Base-by-base conservation (phyloP, 2,329 filamentous ascomycete species). In the Diaporthe humulicola region DNA sequence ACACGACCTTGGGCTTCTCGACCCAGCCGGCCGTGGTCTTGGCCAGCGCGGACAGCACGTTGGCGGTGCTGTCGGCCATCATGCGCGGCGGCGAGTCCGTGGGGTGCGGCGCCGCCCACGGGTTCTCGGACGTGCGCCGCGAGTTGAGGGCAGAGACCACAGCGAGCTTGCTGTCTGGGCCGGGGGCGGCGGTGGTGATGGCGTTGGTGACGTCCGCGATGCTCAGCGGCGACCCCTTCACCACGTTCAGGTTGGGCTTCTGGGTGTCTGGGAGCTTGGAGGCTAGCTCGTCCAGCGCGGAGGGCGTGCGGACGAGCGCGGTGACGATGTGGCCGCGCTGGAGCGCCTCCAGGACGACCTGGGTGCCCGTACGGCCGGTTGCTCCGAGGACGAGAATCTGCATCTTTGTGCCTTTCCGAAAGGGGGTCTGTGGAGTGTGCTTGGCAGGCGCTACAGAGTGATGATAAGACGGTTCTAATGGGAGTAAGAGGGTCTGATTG, bases 311-410 rank as follows among this genome's bases (percentile, higher is more conserved):
- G 15, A 86, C 82, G 54, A 87, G 81, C 2, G 83, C 83, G 40
- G 84, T 84, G 0, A 84, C 82, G 28, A 81, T 82, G 71, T 87
- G 83, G 12, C 81, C 81, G 73, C 83, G 82, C 28, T 78, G 77
- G 30, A 87, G 80, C 6, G 86, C 71, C 74, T 86, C 81, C 25
- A 80, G 79, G n/a, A 87, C 80, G 40, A 87, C 84, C 17, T 84
- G 82, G 73, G 83, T 81, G 79, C 86, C 86, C 1, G 84, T 86
- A 19, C 86, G 84, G 48, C 86, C 85, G 76, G 81, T 85, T 66
- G 83, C 83, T 69, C 85, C 86, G 30, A 87, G 80, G 22, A 87
- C 81, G 61, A 87, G 81, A 75, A 86, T 81, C 74, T 84, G 81
- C 83, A 85, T 85, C 74, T 71, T 73, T 15, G 58, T 15, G 58